Percentiles rank a stretch among this genome's conserved stretches.
Evolutionary conservation across 345 rosid genomes (phyloP).

Genomic region (Eucalyptus viminalis): DNA sequence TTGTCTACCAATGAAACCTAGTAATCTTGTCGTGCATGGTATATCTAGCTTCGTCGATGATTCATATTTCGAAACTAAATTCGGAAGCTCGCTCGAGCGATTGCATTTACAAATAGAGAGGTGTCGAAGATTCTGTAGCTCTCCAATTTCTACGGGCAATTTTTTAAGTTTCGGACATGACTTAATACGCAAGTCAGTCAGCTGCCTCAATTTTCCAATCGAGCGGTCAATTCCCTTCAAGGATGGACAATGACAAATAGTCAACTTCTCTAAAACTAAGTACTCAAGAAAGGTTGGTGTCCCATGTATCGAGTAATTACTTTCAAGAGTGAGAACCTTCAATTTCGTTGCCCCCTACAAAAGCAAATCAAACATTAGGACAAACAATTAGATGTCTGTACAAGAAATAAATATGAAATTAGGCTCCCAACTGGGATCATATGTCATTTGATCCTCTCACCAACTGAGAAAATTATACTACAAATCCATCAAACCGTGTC

Average conservation of each 20-base stretch:
- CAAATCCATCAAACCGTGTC: no score
- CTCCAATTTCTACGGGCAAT: not conserved
- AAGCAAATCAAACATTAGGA: no score
- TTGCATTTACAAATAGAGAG: fast-evolving
- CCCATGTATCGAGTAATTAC: no score
- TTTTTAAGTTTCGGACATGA: fast-evolving
- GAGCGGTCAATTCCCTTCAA: not conserved
- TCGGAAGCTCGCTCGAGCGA: fast-evolving
- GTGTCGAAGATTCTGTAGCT: fast-evolving
- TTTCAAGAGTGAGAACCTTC: no score
- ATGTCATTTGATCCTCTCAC: no score
- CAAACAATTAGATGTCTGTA: no score
- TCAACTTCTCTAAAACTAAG: not conserved
- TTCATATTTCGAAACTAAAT: not conserved
- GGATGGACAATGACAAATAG: fast-evolving
- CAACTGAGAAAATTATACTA: no score
- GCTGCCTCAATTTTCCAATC: not conserved
- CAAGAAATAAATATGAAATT: no score
- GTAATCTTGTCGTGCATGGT: fast-evolving
- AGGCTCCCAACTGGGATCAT: no score
- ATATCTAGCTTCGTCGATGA: fast-evolving
- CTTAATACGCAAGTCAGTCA: not conserved
- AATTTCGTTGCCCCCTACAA: no score
- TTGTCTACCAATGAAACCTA: not conserved
- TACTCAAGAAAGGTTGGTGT: no score